These are phyloP conservation scores for Voacanga thouarsii DNA, from an alignment of 257 asterid genomes.

Conservation along the genomic window DNA sequence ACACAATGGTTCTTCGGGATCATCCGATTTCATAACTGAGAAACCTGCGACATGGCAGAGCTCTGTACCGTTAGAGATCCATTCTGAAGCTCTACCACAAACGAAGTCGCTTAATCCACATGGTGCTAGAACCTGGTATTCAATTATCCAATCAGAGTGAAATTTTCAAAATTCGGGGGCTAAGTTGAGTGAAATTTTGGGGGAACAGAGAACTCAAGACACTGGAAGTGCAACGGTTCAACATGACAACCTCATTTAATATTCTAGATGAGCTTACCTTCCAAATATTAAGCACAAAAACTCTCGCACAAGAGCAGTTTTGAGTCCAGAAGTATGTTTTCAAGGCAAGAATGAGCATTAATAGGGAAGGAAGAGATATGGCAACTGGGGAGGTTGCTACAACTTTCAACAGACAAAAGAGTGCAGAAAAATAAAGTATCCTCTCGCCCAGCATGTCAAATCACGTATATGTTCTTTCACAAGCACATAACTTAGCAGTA, in stretches of 20 bases:
- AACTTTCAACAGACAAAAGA: not conserved
- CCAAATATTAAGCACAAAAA: not conserved
- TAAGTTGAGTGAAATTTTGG: not conserved
- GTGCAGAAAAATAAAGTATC: not conserved
- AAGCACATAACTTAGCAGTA: not conserved
- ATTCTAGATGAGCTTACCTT: not conserved
- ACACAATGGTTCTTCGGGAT: conserved; percentile 57
- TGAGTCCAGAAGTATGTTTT: not conserved
- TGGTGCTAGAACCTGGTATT: conserved; percentile 84
- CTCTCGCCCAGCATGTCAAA: not conserved
- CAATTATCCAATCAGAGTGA: conserved; percentile 30
- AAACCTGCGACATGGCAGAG: conserved; percentile 91
- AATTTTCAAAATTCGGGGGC: conserved; percentile 9
- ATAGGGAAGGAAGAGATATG: not conserved
- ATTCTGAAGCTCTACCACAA: conserved; percentile 93
- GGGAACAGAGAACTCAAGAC: not conserved
- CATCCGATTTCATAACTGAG: conserved; percentile 57
- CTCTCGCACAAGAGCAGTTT: not conserved
- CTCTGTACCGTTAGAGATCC: conserved; percentile 97
- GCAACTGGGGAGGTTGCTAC: not conserved
- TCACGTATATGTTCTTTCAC: not conserved
- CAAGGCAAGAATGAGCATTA: not conserved
- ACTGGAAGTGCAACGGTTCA: not conserved
- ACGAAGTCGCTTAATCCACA: conserved; percentile 83
- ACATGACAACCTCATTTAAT: not conserved